phyloP scores from a whole-genome alignment of 352 stramenopile species.

The Phytophthora pistaciae region DNA sequence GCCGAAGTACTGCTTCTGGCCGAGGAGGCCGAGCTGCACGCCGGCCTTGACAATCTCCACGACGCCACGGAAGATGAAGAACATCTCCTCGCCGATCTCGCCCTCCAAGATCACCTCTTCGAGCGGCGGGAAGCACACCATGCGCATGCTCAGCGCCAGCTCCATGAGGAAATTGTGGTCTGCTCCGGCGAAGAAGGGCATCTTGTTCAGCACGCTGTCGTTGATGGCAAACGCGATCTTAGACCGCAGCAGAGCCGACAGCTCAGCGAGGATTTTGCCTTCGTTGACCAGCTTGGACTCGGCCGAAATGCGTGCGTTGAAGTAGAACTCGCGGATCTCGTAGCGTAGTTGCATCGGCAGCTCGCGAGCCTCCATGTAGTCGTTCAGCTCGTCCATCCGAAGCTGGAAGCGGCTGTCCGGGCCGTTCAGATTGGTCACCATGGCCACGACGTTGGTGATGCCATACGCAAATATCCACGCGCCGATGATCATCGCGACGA shows the following conservation, averaged over 20 bases:
- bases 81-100: constrained; percentile 88
- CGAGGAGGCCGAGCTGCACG: constrained; percentile 70
- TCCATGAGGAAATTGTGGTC: constrained; percentile 89
- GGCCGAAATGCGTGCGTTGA: constrained; percentile 76
- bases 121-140: constrained; percentile 82
- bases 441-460: constrained; percentile 78
- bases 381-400: constrained; percentile 83
- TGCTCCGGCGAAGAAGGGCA: constrained; percentile 81
- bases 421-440: constrained; percentile 80
- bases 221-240: constrained; percentile 88
- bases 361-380: constrained; percentile 84
- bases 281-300: constrained; percentile 81
- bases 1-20: constrained; percentile 87
- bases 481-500: constrained; percentile 76
- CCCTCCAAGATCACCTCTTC: constrained; percentile 86
- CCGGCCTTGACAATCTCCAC: constrained; percentile 74
- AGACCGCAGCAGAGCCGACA: constrained; percentile 77
- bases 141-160: constrained; percentile 82
- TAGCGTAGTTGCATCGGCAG: constrained; percentile 76
- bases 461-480: constrained; percentile 87
- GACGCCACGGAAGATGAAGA: constrained; percentile 86
- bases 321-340: constrained; percentile 87
- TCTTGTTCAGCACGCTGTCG: constrained; percentile 83
- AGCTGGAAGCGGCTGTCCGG: constrained; percentile 71
- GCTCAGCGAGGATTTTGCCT: constrained; percentile 71